Conservation (phyloP, 257 asterid species). For the Nemophila menziesii region DNA sequence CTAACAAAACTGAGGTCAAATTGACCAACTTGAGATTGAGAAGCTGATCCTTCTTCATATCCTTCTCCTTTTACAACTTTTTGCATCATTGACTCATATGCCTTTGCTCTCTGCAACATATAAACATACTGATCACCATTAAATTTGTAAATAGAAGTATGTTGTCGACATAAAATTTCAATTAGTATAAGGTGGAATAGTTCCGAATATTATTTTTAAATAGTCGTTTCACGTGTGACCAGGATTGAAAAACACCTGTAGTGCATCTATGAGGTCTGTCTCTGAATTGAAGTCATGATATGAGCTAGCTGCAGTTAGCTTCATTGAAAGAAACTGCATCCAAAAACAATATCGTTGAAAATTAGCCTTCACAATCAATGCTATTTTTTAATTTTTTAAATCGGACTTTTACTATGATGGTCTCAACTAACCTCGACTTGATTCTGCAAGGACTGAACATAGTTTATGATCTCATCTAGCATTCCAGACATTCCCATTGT, state of each 20-base stretch:
- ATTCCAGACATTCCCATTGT: conserved; percentile 93
- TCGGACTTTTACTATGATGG: neutral
- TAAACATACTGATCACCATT: neutral
- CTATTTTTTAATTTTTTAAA: no score
- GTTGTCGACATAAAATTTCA: no score
- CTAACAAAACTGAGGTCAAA: conserved; percentile 33
- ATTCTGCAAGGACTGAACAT: conserved; percentile 80
- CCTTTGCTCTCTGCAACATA: conserved; percentile 46
- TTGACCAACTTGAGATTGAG: conserved; percentile 22
- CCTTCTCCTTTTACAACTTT: conserved; percentile 22
- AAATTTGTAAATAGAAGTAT: neutral
- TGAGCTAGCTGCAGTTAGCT: conserved; percentile 71
- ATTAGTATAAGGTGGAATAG: no score
- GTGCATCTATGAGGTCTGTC: conserved; percentile 30
- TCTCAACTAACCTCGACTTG: conserved; percentile 69
- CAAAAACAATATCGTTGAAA: neutral
- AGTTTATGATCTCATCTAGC: conserved; percentile 90
- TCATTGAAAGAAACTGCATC: conserved; percentile 81
- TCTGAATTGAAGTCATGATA: conserved; percentile 51
- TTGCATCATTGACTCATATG: conserved; percentile 40
- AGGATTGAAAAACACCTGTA: conserved; percentile 30
- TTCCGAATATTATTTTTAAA: no score
- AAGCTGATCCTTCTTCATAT: conserved; percentile 20
- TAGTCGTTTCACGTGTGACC: no score
- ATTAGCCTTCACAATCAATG: neutral